Conservation (phyloP, 2,329 filamentous ascomycete species). For the Cercospora brassicicola region DNA sequence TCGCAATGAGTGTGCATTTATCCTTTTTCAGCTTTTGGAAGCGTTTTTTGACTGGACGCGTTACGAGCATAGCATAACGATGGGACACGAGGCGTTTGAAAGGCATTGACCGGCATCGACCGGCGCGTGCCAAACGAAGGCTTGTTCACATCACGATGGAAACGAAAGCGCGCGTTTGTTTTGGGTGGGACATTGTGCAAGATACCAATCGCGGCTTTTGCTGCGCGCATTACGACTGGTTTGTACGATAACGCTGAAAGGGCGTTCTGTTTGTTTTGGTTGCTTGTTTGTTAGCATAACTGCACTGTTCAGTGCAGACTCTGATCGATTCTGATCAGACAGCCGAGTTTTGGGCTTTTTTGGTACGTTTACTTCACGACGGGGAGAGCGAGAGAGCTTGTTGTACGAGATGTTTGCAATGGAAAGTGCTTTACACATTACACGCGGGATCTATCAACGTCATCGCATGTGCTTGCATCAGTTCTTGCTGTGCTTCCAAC, state of each 20-base stretch:
- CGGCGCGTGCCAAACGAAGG: neutral
- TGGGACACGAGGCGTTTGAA: neutral
- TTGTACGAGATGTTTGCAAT: neutral
- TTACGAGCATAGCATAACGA: constrained; percentile 9
- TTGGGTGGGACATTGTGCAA: constrained; percentile 5
- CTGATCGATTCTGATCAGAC: neutral
- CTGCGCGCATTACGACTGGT: constrained; percentile 11
- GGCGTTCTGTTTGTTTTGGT: neutral
- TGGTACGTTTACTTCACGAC: neutral
- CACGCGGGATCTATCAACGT: neutral
- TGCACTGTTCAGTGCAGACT: neutral
- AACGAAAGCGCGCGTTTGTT: constrained; percentile 4
- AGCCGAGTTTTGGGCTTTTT: neutral
- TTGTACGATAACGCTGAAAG: constrained; percentile 5
- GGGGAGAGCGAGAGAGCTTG: neutral
- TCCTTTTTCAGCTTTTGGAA: constrained; percentile 4
- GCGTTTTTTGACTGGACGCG: constrained; percentile 6
- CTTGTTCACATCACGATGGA: neutral
- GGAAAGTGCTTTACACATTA: neutral
- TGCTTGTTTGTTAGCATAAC: neutral
- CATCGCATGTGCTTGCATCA: neutral
- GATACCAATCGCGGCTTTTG: constrained; percentile 16
- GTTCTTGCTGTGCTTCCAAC: neutral
- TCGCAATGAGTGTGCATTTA: constrained; percentile 2
- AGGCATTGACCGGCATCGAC: neutral